These are phyloP conservation scores for Hibiscus syriacus DNA, from an alignment of 345 rosid species.

Conservation along the genomic window DNA sequence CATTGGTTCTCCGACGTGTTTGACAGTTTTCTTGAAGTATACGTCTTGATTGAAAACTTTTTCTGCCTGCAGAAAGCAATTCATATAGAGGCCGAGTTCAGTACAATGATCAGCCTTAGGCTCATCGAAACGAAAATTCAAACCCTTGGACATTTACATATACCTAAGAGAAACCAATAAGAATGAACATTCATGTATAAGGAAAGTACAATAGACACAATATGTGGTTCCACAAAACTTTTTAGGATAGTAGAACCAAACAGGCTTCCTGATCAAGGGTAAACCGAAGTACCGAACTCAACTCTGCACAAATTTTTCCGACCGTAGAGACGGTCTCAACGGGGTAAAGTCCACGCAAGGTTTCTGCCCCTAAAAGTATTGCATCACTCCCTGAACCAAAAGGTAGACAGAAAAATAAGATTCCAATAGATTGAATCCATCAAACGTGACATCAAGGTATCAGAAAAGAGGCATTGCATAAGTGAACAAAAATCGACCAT, in stretches of 20 bases:
- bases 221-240: not conserved
- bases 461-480: not conserved
- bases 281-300: constrained; percentile 9
- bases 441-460: not conserved
- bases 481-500: constrained; percentile 44
- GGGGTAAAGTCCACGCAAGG: constrained; percentile 86
- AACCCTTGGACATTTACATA: not conserved
- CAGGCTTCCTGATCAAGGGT: not conserved
- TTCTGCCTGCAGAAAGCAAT: constrained; percentile 61
- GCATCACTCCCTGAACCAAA: constrained; percentile 72
- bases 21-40: constrained; percentile 84
- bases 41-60: constrained; percentile 91
- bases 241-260: not conserved
- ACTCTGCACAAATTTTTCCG: constrained; percentile 92
- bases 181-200: not conserved
- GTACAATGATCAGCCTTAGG: not conserved
- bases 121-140: not conserved
- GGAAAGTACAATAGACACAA: not conserved
- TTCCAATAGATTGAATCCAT: not conserved
- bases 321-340: constrained; percentile 78
- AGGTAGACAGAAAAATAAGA: constrained; percentile 3
- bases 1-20: constrained; percentile 94
- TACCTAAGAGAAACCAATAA: not conserved
- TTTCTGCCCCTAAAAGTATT: constrained; percentile 95
- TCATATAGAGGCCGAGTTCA: not conserved